phyloP scores from a whole-genome alignment of 345 rosid genomes.

The Brassica incana region DNA sequence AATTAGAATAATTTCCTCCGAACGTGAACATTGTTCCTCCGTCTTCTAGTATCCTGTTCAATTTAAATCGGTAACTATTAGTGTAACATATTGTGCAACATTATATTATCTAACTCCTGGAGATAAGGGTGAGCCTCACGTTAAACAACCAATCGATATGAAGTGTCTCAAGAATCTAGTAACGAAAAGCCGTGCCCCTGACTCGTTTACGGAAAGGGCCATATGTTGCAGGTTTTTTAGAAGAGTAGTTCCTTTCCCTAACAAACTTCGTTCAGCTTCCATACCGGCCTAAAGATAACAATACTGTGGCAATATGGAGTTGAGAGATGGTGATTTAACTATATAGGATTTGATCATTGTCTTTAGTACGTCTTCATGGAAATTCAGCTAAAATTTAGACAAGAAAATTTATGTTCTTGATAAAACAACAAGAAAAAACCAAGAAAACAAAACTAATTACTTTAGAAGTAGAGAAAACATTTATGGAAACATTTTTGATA shows the following conservation, averaged over 20 bases:
- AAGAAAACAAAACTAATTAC: not conserved
- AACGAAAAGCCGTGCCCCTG: constrained; percentile 67
- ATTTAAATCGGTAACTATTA: too few species aligned
- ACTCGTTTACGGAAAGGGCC: constrained; percentile 71
- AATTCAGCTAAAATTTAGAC: constrained; percentile 8
- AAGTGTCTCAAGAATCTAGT: constrained; percentile 67
- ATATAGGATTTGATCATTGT: constrained; percentile 27
- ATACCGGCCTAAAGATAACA: constrained; percentile 54
- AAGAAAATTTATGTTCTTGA: not conserved
- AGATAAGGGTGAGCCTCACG: constrained; percentile 49
- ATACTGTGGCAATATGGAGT: too few species aligned
- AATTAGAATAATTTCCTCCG: constrained; percentile 48
- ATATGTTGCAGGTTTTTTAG: constrained; percentile 63
- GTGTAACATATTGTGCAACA: not conserved
- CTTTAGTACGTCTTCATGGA: constrained; percentile 83
- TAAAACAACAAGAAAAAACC: not conserved
- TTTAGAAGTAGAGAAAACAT: not conserved
- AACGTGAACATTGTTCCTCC: constrained; percentile 78
- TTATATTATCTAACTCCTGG: too few species aligned
- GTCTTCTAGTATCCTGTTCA: constrained; percentile 67
- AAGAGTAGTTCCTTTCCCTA: constrained; percentile 46
- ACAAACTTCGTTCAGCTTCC: constrained; percentile 60
- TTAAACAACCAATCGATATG: constrained; percentile 62
- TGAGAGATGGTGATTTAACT: too few species aligned
- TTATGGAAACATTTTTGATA: not conserved